phyloP scores from a whole-genome alignment of 1,139 yeast species.

The Scheffersomyces segobiensis region DNA sequence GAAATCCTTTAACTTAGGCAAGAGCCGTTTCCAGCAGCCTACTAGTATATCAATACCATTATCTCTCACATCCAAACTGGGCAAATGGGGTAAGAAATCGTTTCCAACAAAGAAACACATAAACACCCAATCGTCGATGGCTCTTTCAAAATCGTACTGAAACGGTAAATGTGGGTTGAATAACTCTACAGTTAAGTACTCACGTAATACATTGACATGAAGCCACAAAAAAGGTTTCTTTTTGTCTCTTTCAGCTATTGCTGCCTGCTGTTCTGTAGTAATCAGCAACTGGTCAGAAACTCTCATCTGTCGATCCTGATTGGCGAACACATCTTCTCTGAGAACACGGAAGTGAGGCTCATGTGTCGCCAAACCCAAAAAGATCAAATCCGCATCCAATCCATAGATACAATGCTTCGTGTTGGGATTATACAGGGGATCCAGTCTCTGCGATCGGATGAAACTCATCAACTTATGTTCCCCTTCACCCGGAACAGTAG shows the following conservation, averaged over 20 bases:
- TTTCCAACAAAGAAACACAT: slow-evolving; percentile 99
- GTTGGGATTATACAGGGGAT: slow-evolving; percentile 84
- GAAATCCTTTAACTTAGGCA: slow-evolving; percentile 70
- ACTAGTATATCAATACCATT: slow-evolving; percentile 85
- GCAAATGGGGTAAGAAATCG: slow-evolving; percentile 96
- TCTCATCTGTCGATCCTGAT: slow-evolving; percentile 49
- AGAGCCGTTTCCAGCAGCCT: slow-evolving; percentile 74
- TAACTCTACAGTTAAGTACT: slow-evolving; percentile 83
- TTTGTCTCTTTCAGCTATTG: slow-evolving; percentile 55
- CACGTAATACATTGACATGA: slow-evolving; percentile 83
- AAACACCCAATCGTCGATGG: slow-evolving; percentile 98
- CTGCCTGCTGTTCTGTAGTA: slow-evolving; percentile 61
- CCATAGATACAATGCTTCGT: slow-evolving; percentile 95
- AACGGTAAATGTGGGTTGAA: slow-evolving; percentile 68
- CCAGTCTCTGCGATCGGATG: slow-evolving; percentile 82
- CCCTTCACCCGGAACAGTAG: slow-evolving; percentile 99
- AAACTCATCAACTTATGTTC: slow-evolving; percentile 97
- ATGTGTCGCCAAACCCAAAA: slow-evolving; percentile 92
- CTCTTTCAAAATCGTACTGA: slow-evolving; percentile 86
- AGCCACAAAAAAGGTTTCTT: slow-evolving; percentile 93
- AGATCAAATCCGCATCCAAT: slow-evolving; percentile 94
- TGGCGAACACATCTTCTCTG: slow-evolving; percentile 94
- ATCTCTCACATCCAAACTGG: slow-evolving; percentile 92
- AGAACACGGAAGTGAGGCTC: slow-evolving; percentile 94
- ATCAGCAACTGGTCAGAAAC: slow-evolving; percentile 54